A percentile compares a stretch with the other conserved stretches of the same genome.
phyloP scores from a whole-genome alignment of 371 early-diverging fungal genomes.

The Syncephalis plumigaleata region DNA sequence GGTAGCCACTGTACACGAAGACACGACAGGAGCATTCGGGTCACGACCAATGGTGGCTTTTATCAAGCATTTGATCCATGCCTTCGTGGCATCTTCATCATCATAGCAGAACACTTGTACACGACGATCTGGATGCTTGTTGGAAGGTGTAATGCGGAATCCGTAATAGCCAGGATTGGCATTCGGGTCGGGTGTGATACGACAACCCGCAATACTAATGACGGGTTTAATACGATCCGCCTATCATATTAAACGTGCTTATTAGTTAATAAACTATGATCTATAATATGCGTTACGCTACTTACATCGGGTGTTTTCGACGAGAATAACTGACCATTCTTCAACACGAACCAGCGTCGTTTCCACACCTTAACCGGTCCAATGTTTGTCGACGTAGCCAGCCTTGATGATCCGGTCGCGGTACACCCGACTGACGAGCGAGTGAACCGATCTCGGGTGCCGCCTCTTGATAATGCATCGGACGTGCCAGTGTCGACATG shows the following conservation, averaged over 20 bases:
- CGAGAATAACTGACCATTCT: constrained; percentile 29
- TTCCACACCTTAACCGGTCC: constrained; percentile 48
- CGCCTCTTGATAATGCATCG: constrained; percentile 11
- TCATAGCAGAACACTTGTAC: constrained; percentile 36
- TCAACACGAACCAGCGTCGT: constrained; percentile 46
- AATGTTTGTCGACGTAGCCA: constrained; percentile 41
- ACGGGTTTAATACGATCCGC: constrained; percentile 1
- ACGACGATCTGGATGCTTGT: constrained; percentile 17
- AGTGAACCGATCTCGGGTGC: constrained; percentile 6
- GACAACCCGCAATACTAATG: not conserved
- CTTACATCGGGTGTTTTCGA: too few species aligned
- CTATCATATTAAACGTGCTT: not conserved
- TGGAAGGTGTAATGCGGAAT: constrained; percentile 40
- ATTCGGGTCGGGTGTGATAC: constrained; percentile 22
- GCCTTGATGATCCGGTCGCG: too few species aligned
- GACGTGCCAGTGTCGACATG: too few species aligned
- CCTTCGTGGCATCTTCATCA: constrained; percentile 19
- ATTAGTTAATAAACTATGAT: not conserved
- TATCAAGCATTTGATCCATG: constrained; percentile 40
- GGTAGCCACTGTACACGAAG: constrained; percentile 38
- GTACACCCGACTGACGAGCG: too few species aligned
- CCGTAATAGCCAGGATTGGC: constrained; percentile 39
- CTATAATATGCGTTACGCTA: not conserved
- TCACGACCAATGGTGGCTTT: constrained; percentile 46
- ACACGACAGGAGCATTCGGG: constrained; percentile 35